Evolutionary conservation across 768 basidiomycete species (phyloP).

Genomic region (Pleurotus ostreatus): DNA sequence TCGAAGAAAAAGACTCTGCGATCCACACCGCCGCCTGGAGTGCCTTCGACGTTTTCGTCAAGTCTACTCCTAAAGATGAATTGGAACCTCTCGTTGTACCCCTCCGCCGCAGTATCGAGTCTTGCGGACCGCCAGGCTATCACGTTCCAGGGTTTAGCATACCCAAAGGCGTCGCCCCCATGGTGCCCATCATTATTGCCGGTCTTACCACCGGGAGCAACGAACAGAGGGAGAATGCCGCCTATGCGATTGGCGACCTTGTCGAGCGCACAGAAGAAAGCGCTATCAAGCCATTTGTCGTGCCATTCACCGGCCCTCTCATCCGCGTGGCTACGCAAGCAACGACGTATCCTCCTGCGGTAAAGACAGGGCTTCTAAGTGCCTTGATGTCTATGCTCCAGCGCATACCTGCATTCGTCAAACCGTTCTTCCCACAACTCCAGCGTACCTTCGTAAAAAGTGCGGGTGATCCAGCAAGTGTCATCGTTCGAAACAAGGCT

Average conservation of each 20-base stretch:
- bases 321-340: constrained; percentile 93
- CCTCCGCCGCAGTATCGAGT: constrained; percentile 83
- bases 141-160: constrained; percentile 84
- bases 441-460: constrained; percentile 97
- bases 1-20: constrained; percentile 72
- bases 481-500: constrained; percentile 76
- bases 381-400: constrained; percentile 84
- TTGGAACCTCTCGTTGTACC: constrained; percentile 88
- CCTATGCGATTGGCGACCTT: constrained; percentile 94
- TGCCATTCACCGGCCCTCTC: constrained; percentile 92
- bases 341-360: constrained; percentile 84
- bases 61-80: constrained; percentile 89
- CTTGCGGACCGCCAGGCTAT: constrained; percentile 71
- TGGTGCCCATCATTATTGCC: constrained; percentile 84
- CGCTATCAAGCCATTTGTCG: constrained; percentile 93
- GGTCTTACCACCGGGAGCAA: constrained; percentile 94
- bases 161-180: constrained; percentile 77
- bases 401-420: constrained; percentile 83
- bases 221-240: constrained; percentile 92
- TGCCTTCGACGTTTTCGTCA: constrained; percentile 85
- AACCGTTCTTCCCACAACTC: constrained; percentile 97
- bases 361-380: constrained; percentile 87
- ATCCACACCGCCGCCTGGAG: constrained; percentile 83
- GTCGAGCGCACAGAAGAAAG: constrained; percentile 78
- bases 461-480: constrained; percentile 72